Percentiles rank a stretch among this genome's conserved stretches.
These are phyloP conservation scores for Tolypocladium ovalisporum DNA, from an alignment of 2,329 filamentous ascomycete species.

Conservation along the genomic window DNA sequence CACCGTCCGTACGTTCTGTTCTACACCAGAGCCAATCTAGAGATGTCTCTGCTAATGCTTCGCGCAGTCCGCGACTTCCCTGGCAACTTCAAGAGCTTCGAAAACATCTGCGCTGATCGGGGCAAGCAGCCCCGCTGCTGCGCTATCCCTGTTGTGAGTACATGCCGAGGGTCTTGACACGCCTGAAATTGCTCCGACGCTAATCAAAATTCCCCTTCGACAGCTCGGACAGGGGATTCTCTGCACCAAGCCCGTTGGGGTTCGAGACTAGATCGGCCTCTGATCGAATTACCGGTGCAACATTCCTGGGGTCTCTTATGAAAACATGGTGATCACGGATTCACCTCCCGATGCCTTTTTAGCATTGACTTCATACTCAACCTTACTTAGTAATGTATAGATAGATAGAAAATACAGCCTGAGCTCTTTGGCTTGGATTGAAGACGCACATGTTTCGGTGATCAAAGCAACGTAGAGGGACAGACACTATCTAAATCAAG, in stretches of 20 bases:
- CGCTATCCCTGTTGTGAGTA: slow-evolving; percentile 3
- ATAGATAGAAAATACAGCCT: neutral
- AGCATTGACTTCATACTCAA: neutral
- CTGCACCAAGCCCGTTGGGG: slow-evolving; percentile 1
- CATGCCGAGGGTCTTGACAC: neutral
- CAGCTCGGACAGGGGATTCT: slow-evolving; percentile 3
- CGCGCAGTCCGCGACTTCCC: neutral
- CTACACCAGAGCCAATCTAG: neutral
- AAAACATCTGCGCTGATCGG: neutral
- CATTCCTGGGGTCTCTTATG: neutral
- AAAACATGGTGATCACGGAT: neutral
- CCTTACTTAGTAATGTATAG: neutral
- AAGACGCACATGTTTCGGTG: neutral
- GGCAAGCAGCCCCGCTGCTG: slow-evolving; percentile 1
- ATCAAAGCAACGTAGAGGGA: neutral
- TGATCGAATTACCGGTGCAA: neutral
- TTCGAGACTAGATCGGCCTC: neutral
- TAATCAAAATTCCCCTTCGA: neutral
- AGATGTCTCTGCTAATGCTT: neutral
- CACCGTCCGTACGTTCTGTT: neutral
- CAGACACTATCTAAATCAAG: too few species aligned
- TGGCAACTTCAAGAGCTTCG: neutral
- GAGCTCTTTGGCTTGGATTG: neutral
- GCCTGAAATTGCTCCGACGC: neutral
- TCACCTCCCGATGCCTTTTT: neutral